phyloP scores from a whole-genome alignment of 1,139 yeast species.

The Debaryomyces psychrophilus region DNA sequence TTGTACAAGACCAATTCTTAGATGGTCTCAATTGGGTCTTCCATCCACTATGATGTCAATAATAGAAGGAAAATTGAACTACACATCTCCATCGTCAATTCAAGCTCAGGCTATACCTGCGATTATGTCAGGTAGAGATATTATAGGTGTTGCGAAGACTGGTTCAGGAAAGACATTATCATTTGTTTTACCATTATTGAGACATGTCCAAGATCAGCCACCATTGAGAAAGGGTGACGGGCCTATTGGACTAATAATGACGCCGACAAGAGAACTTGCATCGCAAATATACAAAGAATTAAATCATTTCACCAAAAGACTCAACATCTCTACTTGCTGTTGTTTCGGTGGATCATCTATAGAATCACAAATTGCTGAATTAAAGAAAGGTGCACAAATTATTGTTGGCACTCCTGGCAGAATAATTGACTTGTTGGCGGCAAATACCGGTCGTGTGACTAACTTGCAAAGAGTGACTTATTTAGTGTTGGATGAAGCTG shows the following conservation, averaged over 20 bases:
- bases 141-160: slow-evolving; percentile 93
- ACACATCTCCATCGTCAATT: slow-evolving; percentile 76
- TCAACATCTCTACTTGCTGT: slow-evolving; percentile 60
- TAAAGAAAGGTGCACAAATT: slow-evolving; percentile 79
- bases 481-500: slow-evolving; percentile 93
- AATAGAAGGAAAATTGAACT: slow-evolving; percentile 53
- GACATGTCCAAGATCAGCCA: slow-evolving; percentile 78
- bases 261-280: slow-evolving; percentile 95
- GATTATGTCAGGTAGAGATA: slow-evolving; percentile 85
- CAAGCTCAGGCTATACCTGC: slow-evolving; percentile 93
- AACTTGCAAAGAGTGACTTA: slow-evolving; percentile 73
- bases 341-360: slow-evolving; percentile 96
- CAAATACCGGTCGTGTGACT: slow-evolving; percentile 79
- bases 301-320: slow-evolving; percentile 54
- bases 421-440: slow-evolving; percentile 83
- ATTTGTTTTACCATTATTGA: slow-evolving; percentile 77
- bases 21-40: slow-evolving; percentile 84
- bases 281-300: slow-evolving; percentile 79
- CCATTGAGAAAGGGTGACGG: slow-evolving; percentile 60
- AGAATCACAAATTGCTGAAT: slow-evolving; percentile 76
- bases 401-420: slow-evolving; percentile 96
- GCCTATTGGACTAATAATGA: slow-evolving; percentile 77
- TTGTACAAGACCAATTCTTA: slow-evolving; percentile 67
- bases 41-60: slow-evolving; percentile 59
- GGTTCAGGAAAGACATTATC: slow-evolving; percentile 97